Evolutionary conservation across 108 stramenopile species (phyloP), one percentile per base, ranked within the genome.

Genomic region (Fragilaria radians): DNA sequence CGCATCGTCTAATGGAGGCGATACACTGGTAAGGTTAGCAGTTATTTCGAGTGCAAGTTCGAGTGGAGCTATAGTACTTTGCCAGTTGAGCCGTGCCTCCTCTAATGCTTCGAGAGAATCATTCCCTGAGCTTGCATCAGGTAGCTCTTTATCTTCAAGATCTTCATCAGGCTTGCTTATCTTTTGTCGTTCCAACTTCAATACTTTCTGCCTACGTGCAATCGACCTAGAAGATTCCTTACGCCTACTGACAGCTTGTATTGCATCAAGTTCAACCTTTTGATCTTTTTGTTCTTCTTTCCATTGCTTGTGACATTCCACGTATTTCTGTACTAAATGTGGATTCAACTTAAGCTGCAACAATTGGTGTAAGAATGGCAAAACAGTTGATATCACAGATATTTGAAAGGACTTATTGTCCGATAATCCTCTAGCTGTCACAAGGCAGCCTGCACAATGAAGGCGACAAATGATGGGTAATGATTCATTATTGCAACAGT

Each of bases 141-240:
- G 30, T 29, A 46, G 45, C 34, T 63, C 46, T 5, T 21, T 21
- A 1, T 65, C 45, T 0, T 24, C 46, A 21, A 45, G 30, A 28
- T 48, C 25, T 3, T 66, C 42, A 1, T 52, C 28, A n/a, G 36
- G 28, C 4, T 53, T 55, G 0, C 1, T n/a, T n/a, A n/a, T n/a
- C 26, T 72, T 52, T 45, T 68, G 32, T 34, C 52, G 62, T 46
- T 54, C 36, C 50, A 57, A 46, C 53, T 66, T 59, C 33, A 31
- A 29, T 17, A 0, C 26, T 50, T 85, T 79, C 58, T 82, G 85
- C 28, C 88, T 59, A 21, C 77, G 48, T 1, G 85, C 88, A 70
- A 90, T 90, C 17, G 59, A 17, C 46, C 83, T 48, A 0, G 88
- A 81, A 11, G 85, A 79, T 67, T 90, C 88, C 22, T 83, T 72